Base-by-base conservation (phyloP, 306 rosid species). In the Erythrophleum fordii region DNA sequence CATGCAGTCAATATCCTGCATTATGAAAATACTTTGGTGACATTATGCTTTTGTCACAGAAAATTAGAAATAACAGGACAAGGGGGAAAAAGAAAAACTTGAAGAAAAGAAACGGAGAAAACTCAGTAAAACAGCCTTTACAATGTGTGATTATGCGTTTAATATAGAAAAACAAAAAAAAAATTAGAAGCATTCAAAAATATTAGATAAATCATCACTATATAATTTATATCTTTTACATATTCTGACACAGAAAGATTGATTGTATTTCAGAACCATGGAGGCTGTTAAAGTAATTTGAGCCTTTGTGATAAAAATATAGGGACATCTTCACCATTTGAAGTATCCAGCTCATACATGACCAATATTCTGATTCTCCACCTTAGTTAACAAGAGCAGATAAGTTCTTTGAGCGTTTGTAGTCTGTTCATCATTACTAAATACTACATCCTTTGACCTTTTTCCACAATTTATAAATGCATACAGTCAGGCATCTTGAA, bases 1-100 rank as follows among this genome's bases (percentile, higher is more conserved):
- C 97, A 93, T 93, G 89, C 99, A 95, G 75, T 95, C 93, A 77
- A 91, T 86, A 90, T 95, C 99, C 99, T 95, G 96, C 56, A 68
- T 86, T 46, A 58, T 39, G 26, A 69, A 73, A 68, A 82, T 26
- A 58, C n/a, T 18, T 51, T 39, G 34, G 81, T 73, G 73, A 80
- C 61, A 80, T 75, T n/a, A 59, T 76, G 64, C 76, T 55, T 82
- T 75, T 65, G 35, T 39, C 56, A 10, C 64, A 68, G 61, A 77
- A 80, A 76, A 80, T 9, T 53, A 18, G 58, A 13, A 37, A 55
- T 56, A 29, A 56, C 18, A 26, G 23, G 37, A 37, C 11, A 73
- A 20, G 52, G 51, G 49, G 12, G 23, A 67, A 66, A 13, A 81
- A 23, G 6, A 31, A 53, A 68, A 65, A 17, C 5, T 20, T 37